phyloP scores from a whole-genome alignment of 2,329 filamentous ascomycete genomes.

The Calonectria pseudoturangicola region DNA sequence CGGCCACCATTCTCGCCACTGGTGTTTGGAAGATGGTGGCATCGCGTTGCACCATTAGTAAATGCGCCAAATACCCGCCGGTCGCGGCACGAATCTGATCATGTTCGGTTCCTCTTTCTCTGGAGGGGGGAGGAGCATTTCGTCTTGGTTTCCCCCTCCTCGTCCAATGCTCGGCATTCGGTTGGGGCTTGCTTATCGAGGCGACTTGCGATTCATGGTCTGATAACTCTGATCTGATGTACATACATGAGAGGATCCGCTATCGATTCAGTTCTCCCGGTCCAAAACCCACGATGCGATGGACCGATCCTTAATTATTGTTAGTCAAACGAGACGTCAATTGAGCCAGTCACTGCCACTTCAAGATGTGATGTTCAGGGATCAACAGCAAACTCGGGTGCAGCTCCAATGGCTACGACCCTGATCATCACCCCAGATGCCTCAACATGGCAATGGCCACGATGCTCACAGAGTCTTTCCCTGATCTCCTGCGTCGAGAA shows the following conservation, averaged over 20 bases:
- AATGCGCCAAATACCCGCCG: slow-evolving; percentile 32
- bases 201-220: slow-evolving; percentile 25
- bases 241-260: not conserved
- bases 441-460: slow-evolving; percentile 25
- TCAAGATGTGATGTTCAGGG: slow-evolving; percentile 9
- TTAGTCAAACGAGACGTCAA: slow-evolving; percentile 13
- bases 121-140: not conserved
- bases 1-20: slow-evolving; percentile 31
- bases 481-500: slow-evolving; percentile 29
- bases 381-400: slow-evolving; percentile 1
- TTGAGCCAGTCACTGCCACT: slow-evolving; percentile 2
- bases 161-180: slow-evolving; percentile 5
- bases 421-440: slow-evolving; percentile 29
- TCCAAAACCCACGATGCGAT: slow-evolving; percentile 16
- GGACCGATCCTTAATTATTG: slow-evolving; percentile 1
- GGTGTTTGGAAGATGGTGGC: slow-evolving; percentile 31
- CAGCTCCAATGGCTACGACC: slow-evolving; percentile 26
- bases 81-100: slow-evolving; percentile 18
- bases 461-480: slow-evolving; percentile 6
- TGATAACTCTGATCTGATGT: slow-evolving; percentile 30
- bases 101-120: not conserved
- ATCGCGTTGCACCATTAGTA: slow-evolving; percentile 33
- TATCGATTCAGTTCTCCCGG: slow-evolving; percentile 15
- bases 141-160: not conserved
- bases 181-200: slow-evolving; percentile 12